These are phyloP conservation scores for Fusarium graminum DNA, from an alignment of 2,329 filamentous ascomycete species.

Conservation along the genomic window DNA sequence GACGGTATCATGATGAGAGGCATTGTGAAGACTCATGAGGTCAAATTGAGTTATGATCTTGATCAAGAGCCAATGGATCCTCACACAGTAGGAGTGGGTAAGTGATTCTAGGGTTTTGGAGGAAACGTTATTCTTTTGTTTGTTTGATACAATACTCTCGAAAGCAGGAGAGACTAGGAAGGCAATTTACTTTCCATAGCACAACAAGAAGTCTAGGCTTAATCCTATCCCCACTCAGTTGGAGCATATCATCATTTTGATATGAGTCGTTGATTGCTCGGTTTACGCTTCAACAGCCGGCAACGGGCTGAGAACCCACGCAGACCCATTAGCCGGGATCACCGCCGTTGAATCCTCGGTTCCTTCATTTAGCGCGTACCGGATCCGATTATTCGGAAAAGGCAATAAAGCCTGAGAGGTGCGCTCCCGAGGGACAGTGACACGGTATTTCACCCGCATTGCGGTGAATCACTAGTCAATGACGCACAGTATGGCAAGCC, in stretches of 20 bases:
- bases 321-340: background rate
- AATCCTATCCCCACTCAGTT: too few relatives aligned
- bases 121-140: background rate
- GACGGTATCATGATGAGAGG: conserved; percentile 16
- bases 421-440: too few relatives aligned
- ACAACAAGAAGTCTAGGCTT: too few relatives aligned
- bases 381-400: background rate
- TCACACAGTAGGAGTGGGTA: background rate
- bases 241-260: background rate
- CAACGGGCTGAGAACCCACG: background rate
- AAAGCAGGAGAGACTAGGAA: background rate
- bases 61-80: background rate
- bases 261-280: background rate
- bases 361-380: background rate
- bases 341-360: background rate
- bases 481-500: too few relatives aligned
- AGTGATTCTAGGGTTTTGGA: background rate
- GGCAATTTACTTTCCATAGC: too few relatives aligned
- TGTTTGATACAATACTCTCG: background rate
- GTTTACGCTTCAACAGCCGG: background rate
- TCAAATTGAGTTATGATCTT: conserved; percentile 14
- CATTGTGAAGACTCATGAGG: conserved; percentile 27
- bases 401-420: background rate
- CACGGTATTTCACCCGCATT: background rate
- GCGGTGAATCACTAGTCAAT: background rate